Evolutionary conservation across 2,329 filamentous ascomycete species (phyloP).

Genomic region (Colletotrichum sp.): DNA sequence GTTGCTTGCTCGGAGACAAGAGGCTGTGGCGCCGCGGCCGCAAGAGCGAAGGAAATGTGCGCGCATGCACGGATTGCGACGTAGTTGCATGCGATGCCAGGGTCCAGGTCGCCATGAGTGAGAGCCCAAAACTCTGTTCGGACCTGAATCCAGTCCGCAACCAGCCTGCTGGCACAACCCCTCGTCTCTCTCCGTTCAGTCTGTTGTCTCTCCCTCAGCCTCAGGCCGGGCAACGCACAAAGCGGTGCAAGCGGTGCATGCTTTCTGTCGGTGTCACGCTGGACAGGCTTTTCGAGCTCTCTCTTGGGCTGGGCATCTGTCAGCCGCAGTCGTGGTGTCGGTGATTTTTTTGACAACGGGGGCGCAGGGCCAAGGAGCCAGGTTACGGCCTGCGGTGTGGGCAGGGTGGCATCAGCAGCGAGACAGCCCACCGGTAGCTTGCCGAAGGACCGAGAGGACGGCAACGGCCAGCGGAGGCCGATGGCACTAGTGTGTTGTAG

Average conservation of each 20-base stretch:
- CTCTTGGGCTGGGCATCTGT: not conserved
- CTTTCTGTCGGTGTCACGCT: not conserved
- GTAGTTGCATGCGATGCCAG: not conserved
- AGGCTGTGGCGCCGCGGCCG: constrained; percentile 5
- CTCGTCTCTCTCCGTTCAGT: not conserved
- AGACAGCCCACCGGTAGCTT: not conserved
- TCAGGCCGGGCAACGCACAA: not conserved
- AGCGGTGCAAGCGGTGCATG: not conserved
- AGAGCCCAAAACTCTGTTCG: not conserved
- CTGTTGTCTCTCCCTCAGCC: not conserved
- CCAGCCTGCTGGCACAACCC: not conserved
- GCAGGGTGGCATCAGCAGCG: constrained; percentile 1
- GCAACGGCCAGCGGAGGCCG: not conserved
- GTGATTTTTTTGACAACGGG: constrained; percentile 7
- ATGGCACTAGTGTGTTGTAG: not conserved
- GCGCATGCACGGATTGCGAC: not conserved
- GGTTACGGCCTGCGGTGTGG: not conserved
- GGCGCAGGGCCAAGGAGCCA: constrained; percentile 1
- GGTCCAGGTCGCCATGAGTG: not conserved
- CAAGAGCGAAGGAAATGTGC: not conserved
- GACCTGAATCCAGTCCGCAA: not conserved
- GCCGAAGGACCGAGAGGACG: not conserved
- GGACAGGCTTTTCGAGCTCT: not conserved
- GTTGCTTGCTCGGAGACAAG: not conserved
- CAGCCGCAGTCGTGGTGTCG: constrained; percentile 1